Evolutionary conservation across 768 basidiomycete species (phyloP).

Genomic region (Phlegmacium glaucopus): DNA sequence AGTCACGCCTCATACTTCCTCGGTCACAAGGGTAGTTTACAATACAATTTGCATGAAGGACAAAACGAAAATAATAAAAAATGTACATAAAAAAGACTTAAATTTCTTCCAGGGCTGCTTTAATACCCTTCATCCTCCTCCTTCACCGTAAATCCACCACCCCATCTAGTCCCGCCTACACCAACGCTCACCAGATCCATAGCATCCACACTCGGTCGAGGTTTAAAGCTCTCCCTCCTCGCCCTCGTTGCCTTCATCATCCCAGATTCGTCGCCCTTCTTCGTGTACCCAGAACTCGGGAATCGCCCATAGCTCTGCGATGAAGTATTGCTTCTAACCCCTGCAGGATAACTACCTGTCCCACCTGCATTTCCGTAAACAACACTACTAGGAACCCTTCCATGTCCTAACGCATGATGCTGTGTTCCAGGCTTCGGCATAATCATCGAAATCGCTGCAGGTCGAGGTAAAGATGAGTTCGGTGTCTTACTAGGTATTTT

Average conservation of each 20-base stretch:
- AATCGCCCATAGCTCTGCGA: constrained; percentile 23
- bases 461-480: constrained; percentile 33
- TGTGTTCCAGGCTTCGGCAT: constrained; percentile 48
- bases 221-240: constrained; percentile 78
- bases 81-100: background rate
- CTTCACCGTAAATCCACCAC: constrained; percentile 36
- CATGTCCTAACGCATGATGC: constrained; percentile 56
- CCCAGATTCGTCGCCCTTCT: constrained; percentile 13
- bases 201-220: constrained; percentile 68
- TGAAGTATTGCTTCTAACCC: constrained; percentile 14
- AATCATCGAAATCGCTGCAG: constrained; percentile 41
- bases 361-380: constrained; percentile 21
- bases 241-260: constrained; percentile 51
- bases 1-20: constrained; percentile 1
- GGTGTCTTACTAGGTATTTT: constrained; percentile 43
- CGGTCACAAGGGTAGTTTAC: background rate
- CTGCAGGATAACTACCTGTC: constrained; percentile 12
- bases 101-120: constrained; percentile 12
- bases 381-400: constrained; percentile 39
- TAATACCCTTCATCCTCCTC: constrained; percentile 50
- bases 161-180: constrained; percentile 24
- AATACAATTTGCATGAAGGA: background rate
- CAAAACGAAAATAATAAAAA: constrained; percentile 4
- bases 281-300: constrained; percentile 22
- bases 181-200: constrained; percentile 26